Base-by-base conservation (phyloP, 2,329 filamentous ascomycete genomes). In the Neofusicoccum umdonicola region DNA sequence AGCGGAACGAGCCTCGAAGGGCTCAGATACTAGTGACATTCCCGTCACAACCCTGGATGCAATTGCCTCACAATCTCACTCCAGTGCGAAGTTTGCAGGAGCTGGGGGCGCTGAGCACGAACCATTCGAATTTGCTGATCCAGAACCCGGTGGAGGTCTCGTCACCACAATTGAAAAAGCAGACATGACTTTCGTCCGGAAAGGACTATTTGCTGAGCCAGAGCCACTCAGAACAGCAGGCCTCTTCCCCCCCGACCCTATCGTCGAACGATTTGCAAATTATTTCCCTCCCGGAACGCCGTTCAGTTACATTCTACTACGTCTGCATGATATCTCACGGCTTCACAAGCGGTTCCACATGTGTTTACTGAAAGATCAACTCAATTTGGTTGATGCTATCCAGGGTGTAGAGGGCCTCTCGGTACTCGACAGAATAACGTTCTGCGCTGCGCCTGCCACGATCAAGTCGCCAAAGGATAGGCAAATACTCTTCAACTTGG, bases 231-330 rank as follows among this genome's bases (percentile, higher is more conserved):
- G 80, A 50, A 83, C 85, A 1, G 94, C 92, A 0, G 91, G 90
- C 27, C 82, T 98, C 42, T 83, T 89, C 56, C 91, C 94, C 3
- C 91, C 93, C 0, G 82, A 86, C 1, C 76, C 83, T 31, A 83
- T 92, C 2, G 81, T 97, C 39, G 87, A 95, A 72, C 85, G 86
- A 7, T 95, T 98, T 73, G 85, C 90, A 1, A 84, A 86, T 2
- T 95, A 94, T 73, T 97, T 97, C 71, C 92, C 93, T 0, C 85
- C 87, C 0, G 84, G 85, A 5, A 93, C 91, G 0, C 92, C 93
- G 0, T 90, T 98, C 69, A 90, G 88, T 68, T 97, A 93, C 72
- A 88, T 98, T 66, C 78, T 98, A 64, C 82, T 88, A 67, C 90
- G 90, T 2, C 81, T 98, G 56, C 83, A 90, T 67, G 88, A 92